A percentile compares a stretch with the other conserved stretches of the same genome.
Evolutionary conservation across 2,329 filamentous ascomycete genomes (phyloP).

Genomic region (Zasmidium citrigriseum): DNA sequence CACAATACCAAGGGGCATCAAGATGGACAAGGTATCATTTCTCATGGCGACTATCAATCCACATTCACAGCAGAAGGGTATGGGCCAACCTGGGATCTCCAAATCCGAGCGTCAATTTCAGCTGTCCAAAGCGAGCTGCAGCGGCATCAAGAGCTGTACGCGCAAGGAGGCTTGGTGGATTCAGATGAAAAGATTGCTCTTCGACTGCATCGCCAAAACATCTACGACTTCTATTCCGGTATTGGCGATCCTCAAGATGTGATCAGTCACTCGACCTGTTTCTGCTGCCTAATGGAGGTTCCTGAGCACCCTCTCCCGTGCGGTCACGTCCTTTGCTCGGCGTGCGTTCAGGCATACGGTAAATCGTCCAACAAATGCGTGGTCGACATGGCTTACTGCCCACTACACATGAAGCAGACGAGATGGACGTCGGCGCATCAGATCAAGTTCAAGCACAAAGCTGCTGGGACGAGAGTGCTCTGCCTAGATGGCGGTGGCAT

Average conservation of each 20-base stretch:
- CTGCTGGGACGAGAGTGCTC: slow-evolving; percentile 42
- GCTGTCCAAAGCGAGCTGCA: not conserved
- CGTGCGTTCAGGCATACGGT: slow-evolving; percentile 38
- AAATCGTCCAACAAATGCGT: slow-evolving; percentile 4
- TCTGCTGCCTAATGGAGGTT: slow-evolving; percentile 43
- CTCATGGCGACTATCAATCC: slow-evolving; percentile 11
- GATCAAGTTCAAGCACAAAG: slow-evolving; percentile 36
- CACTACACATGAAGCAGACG: slow-evolving; percentile 21
- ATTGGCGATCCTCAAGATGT: slow-evolving; percentile 16
- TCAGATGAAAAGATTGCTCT: not conserved
- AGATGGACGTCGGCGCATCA: slow-evolving; percentile 1
- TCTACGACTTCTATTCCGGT: not conserved
- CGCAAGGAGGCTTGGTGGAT: not conserved
- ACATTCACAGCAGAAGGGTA: slow-evolving; percentile 4
- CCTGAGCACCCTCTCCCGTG: slow-evolving; percentile 45
- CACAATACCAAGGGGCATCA: slow-evolving; percentile 34
- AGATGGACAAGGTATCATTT: slow-evolving; percentile 9
- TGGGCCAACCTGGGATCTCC: not conserved
- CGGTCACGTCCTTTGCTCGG: slow-evolving; percentile 45
- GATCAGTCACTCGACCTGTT: slow-evolving; percentile 45
- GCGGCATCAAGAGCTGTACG: not conserved
- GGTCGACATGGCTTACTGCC: slow-evolving; percentile 24
- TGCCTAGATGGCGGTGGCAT: slow-evolving; percentile 38
- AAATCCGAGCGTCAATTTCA: not conserved
- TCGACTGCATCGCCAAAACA: not conserved